Conservation (phyloP, 2,329 filamentous ascomycete species). For the Pseudomassariella vexata region DNA sequence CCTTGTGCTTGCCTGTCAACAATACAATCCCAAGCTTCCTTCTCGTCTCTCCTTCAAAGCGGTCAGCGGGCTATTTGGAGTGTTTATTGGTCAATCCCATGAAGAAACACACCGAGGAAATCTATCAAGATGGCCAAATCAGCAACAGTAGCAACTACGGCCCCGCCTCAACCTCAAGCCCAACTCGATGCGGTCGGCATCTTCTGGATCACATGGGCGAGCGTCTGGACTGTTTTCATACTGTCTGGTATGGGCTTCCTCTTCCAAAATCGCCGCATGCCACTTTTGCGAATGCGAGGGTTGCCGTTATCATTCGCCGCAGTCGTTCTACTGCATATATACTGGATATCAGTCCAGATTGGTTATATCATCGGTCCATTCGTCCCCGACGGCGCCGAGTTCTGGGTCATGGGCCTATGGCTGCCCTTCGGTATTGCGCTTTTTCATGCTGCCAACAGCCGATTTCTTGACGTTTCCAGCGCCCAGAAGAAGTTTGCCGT, state of each 20-base stretch:
- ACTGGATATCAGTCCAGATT: conserved; percentile 35
- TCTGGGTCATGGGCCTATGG: conserved; percentile 62
- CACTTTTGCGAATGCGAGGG: conserved; percentile 34
- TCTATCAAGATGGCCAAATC: too few relatives aligned
- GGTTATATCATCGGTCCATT: conserved; percentile 30
- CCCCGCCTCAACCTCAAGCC: too few relatives aligned
- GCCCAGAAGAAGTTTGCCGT: conserved; percentile 42
- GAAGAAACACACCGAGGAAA: too few relatives aligned
- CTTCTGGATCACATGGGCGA: conserved; percentile 16
- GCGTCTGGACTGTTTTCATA: conserved; percentile 20
- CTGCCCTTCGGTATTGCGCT: conserved; percentile 60
- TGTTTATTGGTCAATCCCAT: too few relatives aligned
- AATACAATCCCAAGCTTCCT: too few relatives aligned
- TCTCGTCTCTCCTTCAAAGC: too few relatives aligned
- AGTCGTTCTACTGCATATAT: conserved; percentile 29
- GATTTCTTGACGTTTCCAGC: conserved; percentile 53
- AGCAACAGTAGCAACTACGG: too few relatives aligned
- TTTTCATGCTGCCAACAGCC: conserved; percentile 59
- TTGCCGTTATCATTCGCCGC: conserved; percentile 33
- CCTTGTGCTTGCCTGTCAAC: too few relatives aligned
- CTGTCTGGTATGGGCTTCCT: conserved; percentile 29
- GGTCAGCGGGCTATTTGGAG: too few relatives aligned
- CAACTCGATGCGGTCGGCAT: conserved; percentile 15
- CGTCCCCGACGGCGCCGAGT: conserved; percentile 50
- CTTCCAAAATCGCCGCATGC: conserved; percentile 23